Base-by-base conservation (phyloP, 139 green algal species). In the Coelastrella sp. region DNA sequence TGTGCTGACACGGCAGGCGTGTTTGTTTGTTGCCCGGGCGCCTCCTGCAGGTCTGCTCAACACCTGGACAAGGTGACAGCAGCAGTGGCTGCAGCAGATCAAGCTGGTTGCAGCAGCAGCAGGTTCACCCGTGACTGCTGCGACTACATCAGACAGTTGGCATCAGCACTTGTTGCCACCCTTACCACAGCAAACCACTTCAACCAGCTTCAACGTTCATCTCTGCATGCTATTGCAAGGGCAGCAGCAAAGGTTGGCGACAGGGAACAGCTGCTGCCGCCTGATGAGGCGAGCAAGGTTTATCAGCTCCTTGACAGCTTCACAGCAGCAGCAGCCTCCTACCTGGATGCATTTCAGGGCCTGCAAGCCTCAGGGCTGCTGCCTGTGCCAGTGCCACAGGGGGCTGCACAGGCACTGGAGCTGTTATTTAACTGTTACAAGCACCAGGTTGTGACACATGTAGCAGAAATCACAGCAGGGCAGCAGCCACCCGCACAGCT, bases 361-460 rank as follows among this genome's bases (percentile, higher is more conserved):
- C 57, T 85, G 58, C 79, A 85, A 24, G 7, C 49, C 7, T 61
- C 57, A 20, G 79, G 79, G 1, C 57, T 76, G 19, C 10, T 70
- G 57, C 79, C 79, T 57, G 79, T 85, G 56, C 79, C 79, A n/a
- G 79, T 85, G 7, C 79, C 79, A 4, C 56, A 85, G 79, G 57
- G 79, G 8, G 79, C 79, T 72, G 79, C 17, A 68, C 20, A 72
- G 24, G 79, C 79, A 19, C 9, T 85, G 20, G 17, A 70, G 17
- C 20, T 85, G 20, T 63, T 85, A 27, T 57, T 61, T 19, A 9
- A 57, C 6, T 24, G 35, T n/a, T 63, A 72, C 57, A 63, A 85
- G 35, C 79, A 85, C 56, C 79, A 85, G 68, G 7, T 76, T 11
- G 79, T 72, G 56, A n/a, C 61, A 19, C 25, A 70, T 70, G 63